Evolutionary conservation across 2,329 filamentous ascomycete species (phyloP).

Genomic region (Claviceps citrina): DNA sequence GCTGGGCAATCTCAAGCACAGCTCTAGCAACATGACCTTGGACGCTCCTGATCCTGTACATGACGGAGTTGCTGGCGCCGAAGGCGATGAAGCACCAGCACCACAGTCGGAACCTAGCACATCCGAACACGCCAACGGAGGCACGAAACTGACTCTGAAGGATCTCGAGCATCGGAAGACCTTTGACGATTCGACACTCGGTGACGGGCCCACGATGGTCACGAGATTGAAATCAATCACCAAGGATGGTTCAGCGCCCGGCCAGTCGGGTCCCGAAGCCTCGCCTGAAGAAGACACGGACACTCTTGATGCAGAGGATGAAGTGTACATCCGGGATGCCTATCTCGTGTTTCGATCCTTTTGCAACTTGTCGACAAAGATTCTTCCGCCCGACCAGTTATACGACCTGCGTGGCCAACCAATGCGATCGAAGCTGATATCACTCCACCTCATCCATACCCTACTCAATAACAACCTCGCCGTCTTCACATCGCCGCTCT

Average conservation of each 20-base stretch:
- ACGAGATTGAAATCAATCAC: conserved; percentile 40
- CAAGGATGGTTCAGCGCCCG: conserved; percentile 26
- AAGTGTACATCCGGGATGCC: conserved; percentile 91
- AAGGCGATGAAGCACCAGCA: conserved; percentile 19
- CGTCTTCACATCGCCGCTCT: conserved; percentile 81
- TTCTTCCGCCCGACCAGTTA: conserved; percentile 75
- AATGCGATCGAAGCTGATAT: conserved; percentile 94
- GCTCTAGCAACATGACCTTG: conserved; percentile 36
- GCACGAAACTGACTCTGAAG: conserved; percentile 47
- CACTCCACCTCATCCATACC: conserved; percentile 87
- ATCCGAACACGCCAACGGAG: conserved; percentile 19
- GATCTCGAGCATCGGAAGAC: conserved; percentile 53
- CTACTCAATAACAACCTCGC: conserved; percentile 85
- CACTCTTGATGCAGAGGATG: conserved; percentile 59
- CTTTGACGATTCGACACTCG: conserved; percentile 51
- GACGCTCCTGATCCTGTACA: conserved; percentile 28
- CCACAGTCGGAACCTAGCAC: conserved; percentile 17
- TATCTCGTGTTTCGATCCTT: conserved; percentile 95
- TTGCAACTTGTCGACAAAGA: conserved; percentile 91
- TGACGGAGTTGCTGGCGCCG: conserved; percentile 24
- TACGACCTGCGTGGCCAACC: conserved; percentile 86
- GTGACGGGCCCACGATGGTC: conserved; percentile 52
- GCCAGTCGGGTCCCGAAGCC: conserved; percentile 39
- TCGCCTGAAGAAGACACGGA: conserved; percentile 42
- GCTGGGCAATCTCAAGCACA: conserved; percentile 34